Percentiles rank a stretch among this genome's conserved stretches.
Conservation (phyloP, 768 basidiomycete species). For the Candolleomyces aberdarensis region DNA sequence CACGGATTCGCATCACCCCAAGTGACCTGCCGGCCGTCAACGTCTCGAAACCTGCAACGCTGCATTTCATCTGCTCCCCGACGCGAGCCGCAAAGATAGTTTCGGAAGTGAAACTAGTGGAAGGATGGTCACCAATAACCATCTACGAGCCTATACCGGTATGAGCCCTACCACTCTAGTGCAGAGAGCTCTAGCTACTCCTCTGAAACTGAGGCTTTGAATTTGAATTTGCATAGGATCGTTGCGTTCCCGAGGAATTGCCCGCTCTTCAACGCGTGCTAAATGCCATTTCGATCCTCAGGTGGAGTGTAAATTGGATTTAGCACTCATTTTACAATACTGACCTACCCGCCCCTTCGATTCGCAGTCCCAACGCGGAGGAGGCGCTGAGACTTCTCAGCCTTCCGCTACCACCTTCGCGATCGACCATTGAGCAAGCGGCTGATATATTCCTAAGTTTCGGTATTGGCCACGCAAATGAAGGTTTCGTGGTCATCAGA, state of each 20-base stretch:
- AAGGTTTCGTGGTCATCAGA: conserved; percentile 69
- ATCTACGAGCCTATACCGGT: conserved; percentile 91
- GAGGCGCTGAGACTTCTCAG: conserved; percentile 74
- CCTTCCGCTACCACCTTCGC: conserved; percentile 44
- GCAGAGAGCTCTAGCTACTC: background rate
- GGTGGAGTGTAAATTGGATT: conserved; percentile 35
- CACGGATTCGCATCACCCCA: conserved; percentile 68
- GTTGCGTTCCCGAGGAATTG: conserved; percentile 78
- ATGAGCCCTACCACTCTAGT: background rate
- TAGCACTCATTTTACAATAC: background rate
- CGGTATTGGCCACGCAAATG: conserved; percentile 47
- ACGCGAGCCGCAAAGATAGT: conserved; percentile 63
- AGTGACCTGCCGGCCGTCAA: conserved; percentile 56
- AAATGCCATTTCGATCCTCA: conserved; percentile 61
- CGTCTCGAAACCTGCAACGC: conserved; percentile 44
- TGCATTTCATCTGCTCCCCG: conserved; percentile 90
- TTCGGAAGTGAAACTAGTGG: conserved; percentile 51
- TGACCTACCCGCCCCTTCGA: background rate
- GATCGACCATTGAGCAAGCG: conserved; percentile 60
- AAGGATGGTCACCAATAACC: conserved; percentile 60
- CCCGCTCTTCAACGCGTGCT: conserved; percentile 61
- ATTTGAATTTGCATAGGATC: conserved; percentile 42
- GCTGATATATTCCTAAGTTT: conserved; percentile 58
- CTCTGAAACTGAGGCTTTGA: background rate
- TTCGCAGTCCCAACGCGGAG: conserved; percentile 75